Conservation (phyloP, 441 rosid genomes). For the Aquilaria agallochum region DNA sequence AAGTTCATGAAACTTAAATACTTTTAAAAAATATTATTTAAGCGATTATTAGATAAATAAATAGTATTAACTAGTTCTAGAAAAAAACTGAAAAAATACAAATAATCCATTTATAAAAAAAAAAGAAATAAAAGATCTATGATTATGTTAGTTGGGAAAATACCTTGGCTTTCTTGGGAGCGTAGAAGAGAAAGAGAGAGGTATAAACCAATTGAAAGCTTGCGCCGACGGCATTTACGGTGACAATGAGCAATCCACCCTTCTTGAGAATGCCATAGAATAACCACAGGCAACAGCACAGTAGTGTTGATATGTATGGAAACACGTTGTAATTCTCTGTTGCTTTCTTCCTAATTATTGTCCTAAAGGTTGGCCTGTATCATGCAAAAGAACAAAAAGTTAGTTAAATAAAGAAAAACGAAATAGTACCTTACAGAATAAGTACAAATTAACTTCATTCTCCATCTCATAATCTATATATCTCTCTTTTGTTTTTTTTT, state of each 20-base stretch:
- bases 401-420: too few species aligned
- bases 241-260: slow-evolving; percentile 36
- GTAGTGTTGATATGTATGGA: slow-evolving; percentile 49
- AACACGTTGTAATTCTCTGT: slow-evolving; percentile 43
- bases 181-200: slow-evolving; percentile 36
- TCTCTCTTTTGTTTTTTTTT: not conserved
- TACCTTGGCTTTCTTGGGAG: slow-evolving; percentile 42
- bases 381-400: not conserved
- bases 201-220: slow-evolving; percentile 39
- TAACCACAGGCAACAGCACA: slow-evolving; percentile 51
- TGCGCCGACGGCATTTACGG: slow-evolving; percentile 46
- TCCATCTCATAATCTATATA: too few species aligned
- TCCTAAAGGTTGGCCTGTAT: slow-evolving; percentile 35
- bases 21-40: too few species aligned
- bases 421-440: not conserved
- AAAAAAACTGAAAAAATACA: not conserved
- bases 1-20: too few species aligned
- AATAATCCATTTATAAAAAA: too few species aligned
- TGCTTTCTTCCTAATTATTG: slow-evolving; percentile 45
- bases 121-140: not conserved
- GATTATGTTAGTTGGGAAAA: not conserved
- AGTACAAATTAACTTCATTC: too few species aligned
- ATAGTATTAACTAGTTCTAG: not conserved
- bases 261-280: slow-evolving; percentile 58
- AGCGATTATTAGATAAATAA: too few species aligned